Percentiles rank a stretch among this genome's conserved stretches.
Conservation (phyloP, 106 monocot species). For the Agapanthus africanus region DNA sequence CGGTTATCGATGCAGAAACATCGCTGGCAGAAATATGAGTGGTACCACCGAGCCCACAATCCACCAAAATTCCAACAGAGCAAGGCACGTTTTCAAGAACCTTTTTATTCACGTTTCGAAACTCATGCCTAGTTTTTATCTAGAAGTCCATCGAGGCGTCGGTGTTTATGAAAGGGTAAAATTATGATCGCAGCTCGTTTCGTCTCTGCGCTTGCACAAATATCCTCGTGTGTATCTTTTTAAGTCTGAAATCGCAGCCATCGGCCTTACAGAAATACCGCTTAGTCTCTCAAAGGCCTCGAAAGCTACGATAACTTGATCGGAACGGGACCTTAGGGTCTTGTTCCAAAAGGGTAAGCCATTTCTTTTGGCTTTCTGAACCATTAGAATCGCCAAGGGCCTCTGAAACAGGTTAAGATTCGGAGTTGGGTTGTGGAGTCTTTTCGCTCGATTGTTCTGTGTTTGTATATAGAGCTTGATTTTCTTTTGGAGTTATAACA, state of each 20-base stretch:
- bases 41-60: conserved; percentile 28
- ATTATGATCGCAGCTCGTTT: conserved; percentile 29
- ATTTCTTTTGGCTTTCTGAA: conserved; percentile 17
- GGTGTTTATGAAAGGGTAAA: conserved; percentile 44
- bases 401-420: conserved; percentile 27
- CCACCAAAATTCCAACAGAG: conserved; percentile 44
- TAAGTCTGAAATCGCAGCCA: conserved; percentile 29
- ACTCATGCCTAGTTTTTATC: conserved; percentile 13
- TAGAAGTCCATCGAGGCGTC: conserved; percentile 20
- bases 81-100: conserved; percentile 30
- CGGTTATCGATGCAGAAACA: conserved; percentile 9
- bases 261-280: conserved; percentile 16
- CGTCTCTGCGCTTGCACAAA: conserved; percentile 23
- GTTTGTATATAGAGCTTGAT: conserved; percentile 13
- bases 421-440: conserved; percentile 12
- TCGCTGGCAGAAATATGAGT: conserved; percentile 16
- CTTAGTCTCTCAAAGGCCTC: conserved; percentile 22
- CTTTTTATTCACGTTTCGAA: conserved; percentile 20
- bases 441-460: conserved; percentile 19
- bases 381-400: conserved; percentile 19
- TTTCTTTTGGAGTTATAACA: conserved; percentile 12
- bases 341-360: conserved; percentile 23
- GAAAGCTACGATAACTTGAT: conserved; percentile 21
- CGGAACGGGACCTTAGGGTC: background rate
- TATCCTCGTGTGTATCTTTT: conserved; percentile 31